Percentiles rank a stretch among this genome's conserved stretches.
phyloP scores from a whole-genome alignment of 163 green algal species.

The Picocystis sp. region DNA sequence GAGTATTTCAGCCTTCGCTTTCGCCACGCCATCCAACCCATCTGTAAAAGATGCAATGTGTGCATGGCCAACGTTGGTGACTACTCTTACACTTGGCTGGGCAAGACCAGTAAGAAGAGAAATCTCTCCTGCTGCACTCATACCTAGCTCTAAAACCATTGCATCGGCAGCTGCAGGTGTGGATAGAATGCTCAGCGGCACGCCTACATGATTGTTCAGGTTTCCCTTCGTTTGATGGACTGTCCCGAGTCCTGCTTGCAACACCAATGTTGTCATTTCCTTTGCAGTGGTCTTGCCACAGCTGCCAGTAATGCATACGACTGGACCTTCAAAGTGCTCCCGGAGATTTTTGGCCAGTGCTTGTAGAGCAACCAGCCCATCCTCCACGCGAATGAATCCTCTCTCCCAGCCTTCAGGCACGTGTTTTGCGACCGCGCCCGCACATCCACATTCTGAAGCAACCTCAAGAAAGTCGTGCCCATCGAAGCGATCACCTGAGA shows the following conservation, averaged over 20 bases:
- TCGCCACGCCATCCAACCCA: conserved; percentile 11
- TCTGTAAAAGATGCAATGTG: conserved; percentile 6
- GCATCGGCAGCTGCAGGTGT: not conserved
- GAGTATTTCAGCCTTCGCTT: conserved; percentile 11
- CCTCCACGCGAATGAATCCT: conserved; percentile 1
- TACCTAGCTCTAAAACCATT: conserved; percentile 14
- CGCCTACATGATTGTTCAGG: conserved; percentile 20
- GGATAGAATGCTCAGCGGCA: conserved; percentile 13
- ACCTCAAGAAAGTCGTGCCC: conserved; percentile 2
- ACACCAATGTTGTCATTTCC: not conserved
- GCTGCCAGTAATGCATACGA: conserved; percentile 12
- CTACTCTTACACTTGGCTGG: conserved; percentile 10
- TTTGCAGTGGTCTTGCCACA: conserved; percentile 14
- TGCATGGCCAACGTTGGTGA: conserved; percentile 14
- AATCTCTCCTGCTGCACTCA: conserved; percentile 14
- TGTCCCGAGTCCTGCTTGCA: not conserved
- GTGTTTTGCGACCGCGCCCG: conserved; percentile 1
- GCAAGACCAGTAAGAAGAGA: not conserved
- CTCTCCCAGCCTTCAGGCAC: conserved; percentile 1
- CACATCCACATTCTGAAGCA: conserved; percentile 1
- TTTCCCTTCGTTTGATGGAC: conserved; percentile 17
- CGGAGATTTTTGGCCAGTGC: conserved; percentile 4
- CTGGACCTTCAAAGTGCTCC: not conserved
- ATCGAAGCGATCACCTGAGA: conserved; percentile 9
- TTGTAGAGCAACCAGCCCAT: conserved; percentile 4